These are phyloP conservation scores for Lactarius tabidus DNA, from an alignment of 768 basidiomycete species.

Conservation along the genomic window DNA sequence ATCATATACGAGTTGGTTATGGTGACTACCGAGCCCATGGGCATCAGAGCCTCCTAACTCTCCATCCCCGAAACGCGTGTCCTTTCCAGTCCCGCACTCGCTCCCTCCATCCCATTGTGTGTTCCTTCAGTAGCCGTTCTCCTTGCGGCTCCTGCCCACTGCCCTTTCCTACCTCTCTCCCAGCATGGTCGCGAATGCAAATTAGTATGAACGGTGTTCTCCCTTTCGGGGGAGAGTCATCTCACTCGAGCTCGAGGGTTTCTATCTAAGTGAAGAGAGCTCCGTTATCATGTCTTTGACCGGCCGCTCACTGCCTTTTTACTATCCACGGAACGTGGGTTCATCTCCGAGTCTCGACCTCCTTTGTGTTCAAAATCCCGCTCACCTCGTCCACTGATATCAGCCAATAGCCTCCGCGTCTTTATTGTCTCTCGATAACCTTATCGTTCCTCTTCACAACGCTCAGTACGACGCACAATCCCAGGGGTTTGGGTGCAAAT, in stretches of 20 bases:
- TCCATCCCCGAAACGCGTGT: slow-evolving; percentile 20
- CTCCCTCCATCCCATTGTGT: slow-evolving; percentile 30
- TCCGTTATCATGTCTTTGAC: slow-evolving; percentile 71
- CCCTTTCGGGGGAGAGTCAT: slow-evolving; percentile 47
- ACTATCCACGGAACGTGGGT: slow-evolving; percentile 32
- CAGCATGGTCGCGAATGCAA: slow-evolving; percentile 58
- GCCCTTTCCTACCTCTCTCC: slow-evolving; percentile 26
- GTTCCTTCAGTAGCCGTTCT: slow-evolving; percentile 28
- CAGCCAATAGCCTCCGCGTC: slow-evolving; percentile 30
- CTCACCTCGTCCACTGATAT: slow-evolving; percentile 38
- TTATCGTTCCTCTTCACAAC: slow-evolving; percentile 23
- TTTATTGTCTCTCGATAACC: slow-evolving; percentile 19
- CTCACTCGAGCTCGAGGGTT: slow-evolving; percentile 54
- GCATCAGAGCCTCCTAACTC: slow-evolving; percentile 15
- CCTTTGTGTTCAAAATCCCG: slow-evolving; percentile 8
- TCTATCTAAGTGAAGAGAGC: slow-evolving; percentile 68
- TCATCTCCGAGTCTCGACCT: slow-evolving; percentile 28
- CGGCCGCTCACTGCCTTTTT: slow-evolving; percentile 40
- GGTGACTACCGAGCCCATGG: slow-evolving; percentile 18
- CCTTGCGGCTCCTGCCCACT: slow-evolving; percentile 27
- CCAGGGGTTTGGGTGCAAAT: too few relatives aligned
- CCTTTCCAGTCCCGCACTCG: slow-evolving; percentile 30
- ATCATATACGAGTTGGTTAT: slow-evolving; percentile 1
- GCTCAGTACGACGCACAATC: slow-evolving; percentile 22
- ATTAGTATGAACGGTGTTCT: slow-evolving; percentile 54